Evolutionary conservation across 2,329 filamentous ascomycete species (phyloP).

Genomic region (Fusarium hostae): DNA sequence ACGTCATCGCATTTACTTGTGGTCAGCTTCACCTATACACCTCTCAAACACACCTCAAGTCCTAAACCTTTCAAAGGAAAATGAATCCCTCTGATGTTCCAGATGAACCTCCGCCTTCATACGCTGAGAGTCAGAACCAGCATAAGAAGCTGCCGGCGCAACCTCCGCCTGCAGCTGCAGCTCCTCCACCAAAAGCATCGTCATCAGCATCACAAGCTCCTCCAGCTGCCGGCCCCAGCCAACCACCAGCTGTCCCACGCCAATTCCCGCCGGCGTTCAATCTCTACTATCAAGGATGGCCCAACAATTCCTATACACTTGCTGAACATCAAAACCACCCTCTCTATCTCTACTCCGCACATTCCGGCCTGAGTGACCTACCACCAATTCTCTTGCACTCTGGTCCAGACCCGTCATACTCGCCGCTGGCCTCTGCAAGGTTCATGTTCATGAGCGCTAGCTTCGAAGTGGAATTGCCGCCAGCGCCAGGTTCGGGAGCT

Average conservation of each 20-base stretch:
- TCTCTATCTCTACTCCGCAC: slow-evolving; percentile 33
- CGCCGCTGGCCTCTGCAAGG: slow-evolving; percentile 35
- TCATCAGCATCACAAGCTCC: not conserved
- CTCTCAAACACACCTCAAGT: not conserved
- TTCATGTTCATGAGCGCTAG: slow-evolving; percentile 17
- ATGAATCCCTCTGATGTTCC: slow-evolving; percentile 2
- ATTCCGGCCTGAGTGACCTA: slow-evolving; percentile 18
- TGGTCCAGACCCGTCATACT: slow-evolving; percentile 27
- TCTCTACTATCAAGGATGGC: slow-evolving; percentile 26
- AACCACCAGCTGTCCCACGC: slow-evolving; percentile 7
- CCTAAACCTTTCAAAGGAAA: slow-evolving; percentile 5
- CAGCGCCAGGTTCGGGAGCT: slow-evolving; percentile 25
- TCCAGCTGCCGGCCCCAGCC: slow-evolving; percentile 1
- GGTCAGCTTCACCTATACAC: not conserved
- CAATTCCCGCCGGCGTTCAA: slow-evolving; percentile 40
- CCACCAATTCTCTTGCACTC: slow-evolving; percentile 40
- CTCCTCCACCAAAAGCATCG: not conserved
- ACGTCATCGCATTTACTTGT: not conserved
- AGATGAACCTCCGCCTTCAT: slow-evolving; percentile 25
- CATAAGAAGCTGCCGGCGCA: not conserved
- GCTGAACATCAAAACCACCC: slow-evolving; percentile 37
- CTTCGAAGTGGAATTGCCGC: slow-evolving; percentile 38
- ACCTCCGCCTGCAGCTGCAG: not conserved
- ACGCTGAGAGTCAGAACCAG: slow-evolving; percentile 13
- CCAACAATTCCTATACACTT: slow-evolving; percentile 12